These are phyloP conservation scores for Penicillium sp. DNA, from an alignment of 2,329 filamentous ascomycete species.

Conservation along the genomic window DNA sequence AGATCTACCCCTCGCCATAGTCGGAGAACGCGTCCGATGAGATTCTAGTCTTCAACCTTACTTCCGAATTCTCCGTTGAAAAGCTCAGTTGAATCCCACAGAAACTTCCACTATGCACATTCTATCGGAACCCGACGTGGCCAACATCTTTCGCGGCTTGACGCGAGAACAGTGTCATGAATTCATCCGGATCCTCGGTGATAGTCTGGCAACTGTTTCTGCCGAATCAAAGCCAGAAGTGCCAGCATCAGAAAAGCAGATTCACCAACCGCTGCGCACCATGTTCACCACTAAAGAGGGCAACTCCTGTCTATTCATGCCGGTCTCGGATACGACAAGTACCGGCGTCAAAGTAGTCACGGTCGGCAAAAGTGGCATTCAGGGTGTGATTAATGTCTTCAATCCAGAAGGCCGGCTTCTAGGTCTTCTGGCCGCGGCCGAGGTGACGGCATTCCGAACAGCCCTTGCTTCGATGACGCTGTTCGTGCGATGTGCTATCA, in stretches of 20 bases:
- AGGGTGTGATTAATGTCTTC: conserved; percentile 66
- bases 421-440: conserved; percentile 66
- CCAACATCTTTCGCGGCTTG: conserved; percentile 30
- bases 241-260: conserved; percentile 23
- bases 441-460: conserved; percentile 74
- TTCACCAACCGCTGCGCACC: conserved; percentile 43
- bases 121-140: conserved; percentile 31
- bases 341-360: conserved; percentile 70
- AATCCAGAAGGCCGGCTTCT: conserved; percentile 55
- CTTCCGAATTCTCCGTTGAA: too few species aligned
- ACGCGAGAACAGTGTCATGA: conserved; percentile 29
- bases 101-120: too few species aligned
- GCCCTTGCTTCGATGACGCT: conserved; percentile 65
- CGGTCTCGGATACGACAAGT: conserved; percentile 57
- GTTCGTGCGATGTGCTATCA: conserved; percentile 44
- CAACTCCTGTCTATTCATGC: conserved; percentile 66
- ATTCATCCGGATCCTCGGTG: conserved; percentile 35
- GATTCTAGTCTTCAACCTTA: not conserved
- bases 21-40: not conserved
- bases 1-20: not conserved
- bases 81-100: too few species aligned
- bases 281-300: conserved; percentile 36
- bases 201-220: conserved; percentile 32
- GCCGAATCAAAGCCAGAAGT: conserved; percentile 23
- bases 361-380: conserved; percentile 44